These are phyloP conservation scores for Massarina eburnea DNA, from an alignment of 2,329 filamentous ascomycete genomes.

Conservation along the genomic window DNA sequence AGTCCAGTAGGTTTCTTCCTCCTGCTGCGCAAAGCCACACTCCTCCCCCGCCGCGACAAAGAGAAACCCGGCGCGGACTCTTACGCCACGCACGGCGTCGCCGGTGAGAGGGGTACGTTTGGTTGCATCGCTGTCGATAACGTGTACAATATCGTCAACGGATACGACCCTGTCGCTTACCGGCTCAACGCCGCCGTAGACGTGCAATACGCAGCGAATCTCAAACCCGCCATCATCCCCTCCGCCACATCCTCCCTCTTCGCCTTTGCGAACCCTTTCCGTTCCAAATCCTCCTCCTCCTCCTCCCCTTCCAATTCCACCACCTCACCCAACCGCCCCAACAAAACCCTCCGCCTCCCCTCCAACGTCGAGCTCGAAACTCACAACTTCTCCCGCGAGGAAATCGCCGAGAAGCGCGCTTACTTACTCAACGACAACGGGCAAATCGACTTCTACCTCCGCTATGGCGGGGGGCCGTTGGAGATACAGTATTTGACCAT, in stretches of 20 bases:
- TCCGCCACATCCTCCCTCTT: constrained; percentile 61
- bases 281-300: constrained; percentile 5
- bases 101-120: constrained; percentile 77
- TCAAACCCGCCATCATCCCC: constrained; percentile 79
- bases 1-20: constrained; percentile 93
- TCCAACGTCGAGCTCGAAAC: constrained; percentile 83
- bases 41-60: constrained; percentile 76
- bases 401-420: constrained; percentile 87
- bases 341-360: constrained; percentile 44
- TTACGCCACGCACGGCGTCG: constrained; percentile 56
- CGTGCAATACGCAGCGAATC: constrained; percentile 70
- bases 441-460: constrained; percentile 88
- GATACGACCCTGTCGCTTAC: constrained; percentile 82
- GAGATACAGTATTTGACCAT: constrained; percentile 98
- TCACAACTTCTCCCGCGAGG: constrained; percentile 90
- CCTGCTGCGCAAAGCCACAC: constrained; percentile 70
- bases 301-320: constrained; percentile 21
- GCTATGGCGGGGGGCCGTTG: constrained; percentile 79
- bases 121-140: constrained; percentile 95
- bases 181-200: constrained; percentile 90
- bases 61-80: constrained; percentile 74
- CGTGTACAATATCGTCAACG: constrained; percentile 88
- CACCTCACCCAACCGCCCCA: constrained; percentile 33
- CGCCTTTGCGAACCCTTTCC: constrained; percentile 45
- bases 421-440: constrained; percentile 92